Evolutionary conservation across 345 rosid species (phyloP).

Genomic region (Lepidium aucheri): DNA sequence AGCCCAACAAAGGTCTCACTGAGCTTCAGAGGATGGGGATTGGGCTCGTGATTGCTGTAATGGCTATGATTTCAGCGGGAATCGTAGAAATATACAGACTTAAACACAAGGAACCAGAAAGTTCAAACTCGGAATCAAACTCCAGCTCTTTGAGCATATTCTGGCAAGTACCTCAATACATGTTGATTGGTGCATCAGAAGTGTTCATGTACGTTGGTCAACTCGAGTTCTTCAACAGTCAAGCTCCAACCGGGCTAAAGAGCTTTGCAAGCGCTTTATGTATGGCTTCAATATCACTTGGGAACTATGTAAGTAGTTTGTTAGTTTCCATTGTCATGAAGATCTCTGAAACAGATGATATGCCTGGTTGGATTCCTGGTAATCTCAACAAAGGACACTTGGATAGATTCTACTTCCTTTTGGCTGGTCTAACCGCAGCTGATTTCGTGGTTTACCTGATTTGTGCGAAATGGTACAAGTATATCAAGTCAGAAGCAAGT

Average conservation of each 20-base stretch:
- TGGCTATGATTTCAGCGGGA: slow-evolving; percentile 83
- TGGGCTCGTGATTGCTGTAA: slow-evolving; percentile 64
- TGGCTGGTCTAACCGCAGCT: slow-evolving; percentile 64
- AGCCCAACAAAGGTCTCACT: slow-evolving; percentile 51
- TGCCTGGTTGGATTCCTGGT: slow-evolving; percentile 94
- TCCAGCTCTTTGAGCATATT: slow-evolving; percentile 78
- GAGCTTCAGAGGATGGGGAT: slow-evolving; percentile 95
- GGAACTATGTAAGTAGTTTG: slow-evolving; percentile 89
- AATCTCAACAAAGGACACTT: slow-evolving; percentile 88
- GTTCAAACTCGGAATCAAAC: slow-evolving; percentile 34
- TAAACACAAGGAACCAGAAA: slow-evolving; percentile 30
- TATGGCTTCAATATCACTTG: slow-evolving; percentile 91
- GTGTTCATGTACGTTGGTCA: slow-evolving; percentile 98
- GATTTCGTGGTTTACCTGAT: slow-evolving; percentile 57
- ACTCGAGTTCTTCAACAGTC: slow-evolving; percentile 86
- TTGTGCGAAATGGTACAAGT: slow-evolving; percentile 74
- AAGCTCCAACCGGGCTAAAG: slow-evolving; percentile 82
- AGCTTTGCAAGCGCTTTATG: slow-evolving; percentile 98
- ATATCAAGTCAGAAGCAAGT: slow-evolving; percentile 49
- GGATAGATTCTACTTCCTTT: slow-evolving; percentile 80
- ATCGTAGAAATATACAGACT: slow-evolving; percentile 60
- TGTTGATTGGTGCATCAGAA: slow-evolving; percentile 89
- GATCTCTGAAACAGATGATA: slow-evolving; percentile 51
- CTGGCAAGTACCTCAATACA: slow-evolving; percentile 96
- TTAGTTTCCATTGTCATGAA: slow-evolving; percentile 73